A percentile compares a stretch with the other conserved stretches of the same genome.
phyloP scores from a whole-genome alignment of 495 filamentous ascomycete species.

The Poronia punctata region DNA sequence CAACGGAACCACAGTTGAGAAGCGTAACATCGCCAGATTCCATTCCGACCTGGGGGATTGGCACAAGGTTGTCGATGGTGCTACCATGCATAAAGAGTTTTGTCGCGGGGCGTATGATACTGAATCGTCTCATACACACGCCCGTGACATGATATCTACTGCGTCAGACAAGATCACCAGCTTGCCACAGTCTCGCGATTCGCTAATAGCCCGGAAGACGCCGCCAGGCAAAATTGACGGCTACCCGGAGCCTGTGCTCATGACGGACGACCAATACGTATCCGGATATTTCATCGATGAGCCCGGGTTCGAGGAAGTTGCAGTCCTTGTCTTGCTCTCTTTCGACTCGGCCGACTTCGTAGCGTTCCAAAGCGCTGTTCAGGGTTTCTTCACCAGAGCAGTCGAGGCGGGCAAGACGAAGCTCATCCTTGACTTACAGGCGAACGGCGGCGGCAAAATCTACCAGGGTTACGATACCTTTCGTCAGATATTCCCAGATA shows the following conservation, averaged over 20 bases:
- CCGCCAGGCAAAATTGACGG: constrained; percentile 23
- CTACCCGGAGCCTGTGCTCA: constrained; percentile 39
- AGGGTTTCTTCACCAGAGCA: constrained; percentile 27
- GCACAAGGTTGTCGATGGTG: constrained; percentile 21
- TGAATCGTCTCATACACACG: constrained; percentile 3
- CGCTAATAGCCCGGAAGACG: constrained; percentile 9
- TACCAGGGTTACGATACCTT: constrained; percentile 18
- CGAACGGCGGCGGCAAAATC: constrained; percentile 41
- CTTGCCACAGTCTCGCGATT: constrained; percentile 1
- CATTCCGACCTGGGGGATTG: constrained; percentile 20
- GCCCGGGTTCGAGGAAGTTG: constrained; percentile 31
- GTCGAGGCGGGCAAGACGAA: constrained; percentile 35
- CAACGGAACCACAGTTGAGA: constrained; percentile 22
- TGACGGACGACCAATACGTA: constrained; percentile 27
- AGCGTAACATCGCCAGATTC: constrained; percentile 17
- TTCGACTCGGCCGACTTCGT: constrained; percentile 1
- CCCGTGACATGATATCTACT: constrained; percentile 2
- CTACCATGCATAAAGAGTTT: constrained; percentile 24
- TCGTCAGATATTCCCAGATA: constrained; percentile 9
- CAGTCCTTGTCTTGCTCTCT: constrained; percentile 22
- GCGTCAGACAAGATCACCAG: not conserved
- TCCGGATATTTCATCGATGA: constrained; percentile 39
- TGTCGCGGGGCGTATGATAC: constrained; percentile 12
- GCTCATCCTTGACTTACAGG: constrained; percentile 42
- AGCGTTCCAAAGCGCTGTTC: constrained; percentile 26